These are phyloP conservation scores for Claviceps arundinis DNA, from an alignment of 2,329 filamentous ascomycete species.

Conservation along the genomic window DNA sequence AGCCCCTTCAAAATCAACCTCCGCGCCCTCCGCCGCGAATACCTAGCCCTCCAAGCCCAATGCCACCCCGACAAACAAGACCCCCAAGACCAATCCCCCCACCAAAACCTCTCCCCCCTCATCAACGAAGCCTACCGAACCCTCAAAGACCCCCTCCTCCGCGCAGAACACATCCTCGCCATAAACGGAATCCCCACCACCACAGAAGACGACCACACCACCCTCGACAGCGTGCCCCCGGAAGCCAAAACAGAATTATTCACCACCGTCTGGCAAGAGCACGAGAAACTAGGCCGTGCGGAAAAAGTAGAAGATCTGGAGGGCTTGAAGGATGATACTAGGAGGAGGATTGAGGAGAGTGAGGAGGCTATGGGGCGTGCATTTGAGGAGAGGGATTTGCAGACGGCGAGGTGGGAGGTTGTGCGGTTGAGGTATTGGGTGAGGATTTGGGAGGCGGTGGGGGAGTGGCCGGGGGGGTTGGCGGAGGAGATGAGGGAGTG, in stretches of 20 bases:
- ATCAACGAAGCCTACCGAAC: conserved; percentile 93
- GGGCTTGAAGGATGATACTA: conserved; percentile 50
- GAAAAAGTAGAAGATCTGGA: conserved; percentile 36
- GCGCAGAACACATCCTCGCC: conserved; percentile 80
- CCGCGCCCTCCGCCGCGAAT: conserved; percentile 63
- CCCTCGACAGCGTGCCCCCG: conserved; percentile 47
- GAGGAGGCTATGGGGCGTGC: conserved; percentile 48
- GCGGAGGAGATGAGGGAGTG: conserved; percentile 13
- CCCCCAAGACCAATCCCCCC: conserved; percentile 56
- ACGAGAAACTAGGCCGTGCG: conserved; percentile 47
- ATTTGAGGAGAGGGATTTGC: conserved; percentile 54
- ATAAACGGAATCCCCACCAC: conserved; percentile 32
- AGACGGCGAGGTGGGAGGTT: conserved; percentile 55
- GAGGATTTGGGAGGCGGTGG: conserved; percentile 68
- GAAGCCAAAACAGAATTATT: conserved; percentile 66
- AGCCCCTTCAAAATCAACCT: conserved; percentile 66
- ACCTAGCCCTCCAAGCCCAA: conserved; percentile 66
- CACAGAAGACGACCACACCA: not conserved
- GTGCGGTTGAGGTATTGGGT: conserved; percentile 80
- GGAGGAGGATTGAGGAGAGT: conserved; percentile 49
- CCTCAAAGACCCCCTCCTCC: conserved; percentile 59
- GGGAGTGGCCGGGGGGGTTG: conserved; percentile 79
- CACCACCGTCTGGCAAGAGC: conserved; percentile 66
- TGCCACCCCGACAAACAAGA: conserved; percentile 60
- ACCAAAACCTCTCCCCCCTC: conserved; percentile 63